A percentile compares a stretch with the other conserved stretches of the same genome.
These are phyloP conservation scores for Colletotrichum cordylinicola DNA, from an alignment of 2,329 filamentous ascomycete genomes.

Conservation along the genomic window DNA sequence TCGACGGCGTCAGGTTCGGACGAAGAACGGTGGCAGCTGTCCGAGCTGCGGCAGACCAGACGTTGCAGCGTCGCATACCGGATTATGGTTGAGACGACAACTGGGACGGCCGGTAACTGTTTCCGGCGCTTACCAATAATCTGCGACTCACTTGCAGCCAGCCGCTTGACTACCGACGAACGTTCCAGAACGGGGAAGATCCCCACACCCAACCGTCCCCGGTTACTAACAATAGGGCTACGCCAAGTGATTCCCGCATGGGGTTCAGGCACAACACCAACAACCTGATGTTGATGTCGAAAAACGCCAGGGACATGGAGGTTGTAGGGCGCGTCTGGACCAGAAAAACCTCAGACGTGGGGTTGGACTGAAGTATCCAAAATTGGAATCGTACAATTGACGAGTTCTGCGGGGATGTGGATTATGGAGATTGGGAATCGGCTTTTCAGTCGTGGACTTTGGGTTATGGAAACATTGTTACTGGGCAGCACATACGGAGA, in stretches of 20 bases:
- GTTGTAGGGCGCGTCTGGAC: neutral
- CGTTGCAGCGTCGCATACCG: neutral
- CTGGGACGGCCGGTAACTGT: neutral
- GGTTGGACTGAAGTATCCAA: neutral
- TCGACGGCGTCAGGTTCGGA: neutral
- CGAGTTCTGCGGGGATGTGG: neutral
- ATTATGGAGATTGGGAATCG: neutral
- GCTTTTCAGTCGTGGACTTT: neutral
- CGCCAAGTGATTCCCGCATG: conserved; percentile 3
- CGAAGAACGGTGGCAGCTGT: neutral
- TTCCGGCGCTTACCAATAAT: neutral
- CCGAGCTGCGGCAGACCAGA: neutral
- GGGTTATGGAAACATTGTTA: conserved; percentile 9
- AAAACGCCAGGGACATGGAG: neutral
- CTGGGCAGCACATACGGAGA: neutral
- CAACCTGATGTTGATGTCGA: neutral
- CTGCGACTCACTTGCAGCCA: neutral
- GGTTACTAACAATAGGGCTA: conserved; percentile 14
- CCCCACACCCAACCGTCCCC: conserved; percentile 5
- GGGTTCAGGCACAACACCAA: neutral
- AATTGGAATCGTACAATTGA: neutral
- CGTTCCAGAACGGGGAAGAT: conserved; percentile 10
- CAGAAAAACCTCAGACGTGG: conserved; percentile 1
- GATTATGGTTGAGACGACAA: conserved; percentile 12
- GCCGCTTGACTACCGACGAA: conserved; percentile 13